Evolutionary conservation across 169 alveolate genomes (phyloP).

Genomic region (Cryptosporidium bovis): DNA sequence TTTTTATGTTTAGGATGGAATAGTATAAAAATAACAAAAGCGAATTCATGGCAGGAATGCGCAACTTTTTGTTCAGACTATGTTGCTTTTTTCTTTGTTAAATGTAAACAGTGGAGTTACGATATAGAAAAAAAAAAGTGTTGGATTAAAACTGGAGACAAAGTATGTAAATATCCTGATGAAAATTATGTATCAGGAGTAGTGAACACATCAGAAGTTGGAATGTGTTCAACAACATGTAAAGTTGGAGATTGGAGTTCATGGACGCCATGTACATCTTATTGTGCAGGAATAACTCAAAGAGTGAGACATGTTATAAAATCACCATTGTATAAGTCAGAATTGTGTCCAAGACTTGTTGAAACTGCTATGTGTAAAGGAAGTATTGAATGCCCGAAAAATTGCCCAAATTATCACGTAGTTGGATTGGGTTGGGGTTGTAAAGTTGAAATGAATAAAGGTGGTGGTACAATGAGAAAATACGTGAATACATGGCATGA

Average conservation of each 20-base stretch:
- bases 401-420: slow-evolving; percentile 71
- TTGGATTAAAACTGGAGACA: slow-evolving; percentile 44
- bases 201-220: slow-evolving; percentile 43
- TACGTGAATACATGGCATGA: slow-evolving; percentile 73
- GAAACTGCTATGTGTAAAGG: slow-evolving; percentile 74
- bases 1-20: slow-evolving; percentile 48
- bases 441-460: slow-evolving; percentile 64
- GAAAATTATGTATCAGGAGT: slow-evolving; percentile 59
- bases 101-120: slow-evolving; percentile 68
- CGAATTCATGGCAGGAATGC: slow-evolving; percentile 63
- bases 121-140: slow-evolving; percentile 56
- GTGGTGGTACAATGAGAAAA: slow-evolving; percentile 73
- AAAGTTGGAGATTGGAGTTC: slow-evolving; percentile 75
- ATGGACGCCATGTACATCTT: slow-evolving; percentile 58
- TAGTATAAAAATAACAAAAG: slow-evolving; percentile 32
- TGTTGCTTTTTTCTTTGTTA: slow-evolving; percentile 43
- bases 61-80: slow-evolving; percentile 57
- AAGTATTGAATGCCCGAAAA: slow-evolving; percentile 63
- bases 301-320: slow-evolving; percentile 75
- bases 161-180: slow-evolving; percentile 56
- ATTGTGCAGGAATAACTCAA: slow-evolving; percentile 74
- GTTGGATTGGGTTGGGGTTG: slow-evolving; percentile 75
- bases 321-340: slow-evolving; percentile 64
- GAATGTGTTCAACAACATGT: slow-evolving; percentile 61
- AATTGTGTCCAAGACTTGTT: slow-evolving; percentile 52